A percentile compares a stretch with the other conserved stretches of the same genome.
Conservation (phyloP, 2,329 filamentous ascomycete genomes). For the Xylaria sp. region DNA sequence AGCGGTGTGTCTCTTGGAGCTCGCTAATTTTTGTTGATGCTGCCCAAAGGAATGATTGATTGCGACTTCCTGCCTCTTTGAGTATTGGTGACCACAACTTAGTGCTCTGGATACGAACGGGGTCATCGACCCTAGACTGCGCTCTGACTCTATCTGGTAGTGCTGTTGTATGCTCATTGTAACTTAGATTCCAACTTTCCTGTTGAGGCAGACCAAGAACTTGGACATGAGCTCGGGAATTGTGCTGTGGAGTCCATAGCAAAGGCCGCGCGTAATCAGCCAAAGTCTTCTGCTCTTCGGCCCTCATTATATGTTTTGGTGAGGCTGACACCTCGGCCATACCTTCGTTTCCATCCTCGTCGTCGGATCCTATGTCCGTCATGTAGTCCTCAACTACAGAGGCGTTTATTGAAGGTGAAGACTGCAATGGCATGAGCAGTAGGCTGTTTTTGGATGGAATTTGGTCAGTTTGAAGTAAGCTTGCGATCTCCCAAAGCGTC, state of each 20-base stretch:
- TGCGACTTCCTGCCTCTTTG: neutral
- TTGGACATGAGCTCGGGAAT: slow-evolving; percentile 16
- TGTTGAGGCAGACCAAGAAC: slow-evolving; percentile 51
- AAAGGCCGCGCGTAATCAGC: slow-evolving; percentile 4
- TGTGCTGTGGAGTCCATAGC: slow-evolving; percentile 41
- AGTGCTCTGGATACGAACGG: slow-evolving; percentile 51
- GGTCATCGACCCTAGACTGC: slow-evolving; percentile 46
- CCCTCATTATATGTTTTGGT: slow-evolving; percentile 43
- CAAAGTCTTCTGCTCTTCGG: slow-evolving; percentile 39
- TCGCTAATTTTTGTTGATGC: slow-evolving; percentile 7
- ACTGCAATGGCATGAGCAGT: slow-evolving; percentile 51
- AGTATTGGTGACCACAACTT: slow-evolving; percentile 50
- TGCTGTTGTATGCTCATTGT: slow-evolving; percentile 51
- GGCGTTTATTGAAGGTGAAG: slow-evolving; percentile 34
- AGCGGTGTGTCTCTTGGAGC: neutral
- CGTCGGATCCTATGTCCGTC: slow-evolving; percentile 47
- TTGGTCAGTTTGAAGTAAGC: slow-evolving; percentile 63
- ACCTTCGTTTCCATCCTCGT: slow-evolving; percentile 42
- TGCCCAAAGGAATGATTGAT: slow-evolving; percentile 21
- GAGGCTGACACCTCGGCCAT: slow-evolving; percentile 41
- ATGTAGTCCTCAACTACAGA: slow-evolving; percentile 51
- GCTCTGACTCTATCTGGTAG: slow-evolving; percentile 45
- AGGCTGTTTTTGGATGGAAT: slow-evolving; percentile 65
- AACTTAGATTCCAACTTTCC: slow-evolving; percentile 53
- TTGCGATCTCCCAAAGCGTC: slow-evolving; percentile 73